A percentile compares a stretch with the other conserved stretches of the same genome.
These are phyloP conservation scores for Lachancea nothofagi DNA, from an alignment of 805 yeast species.

Conservation along the genomic window DNA sequence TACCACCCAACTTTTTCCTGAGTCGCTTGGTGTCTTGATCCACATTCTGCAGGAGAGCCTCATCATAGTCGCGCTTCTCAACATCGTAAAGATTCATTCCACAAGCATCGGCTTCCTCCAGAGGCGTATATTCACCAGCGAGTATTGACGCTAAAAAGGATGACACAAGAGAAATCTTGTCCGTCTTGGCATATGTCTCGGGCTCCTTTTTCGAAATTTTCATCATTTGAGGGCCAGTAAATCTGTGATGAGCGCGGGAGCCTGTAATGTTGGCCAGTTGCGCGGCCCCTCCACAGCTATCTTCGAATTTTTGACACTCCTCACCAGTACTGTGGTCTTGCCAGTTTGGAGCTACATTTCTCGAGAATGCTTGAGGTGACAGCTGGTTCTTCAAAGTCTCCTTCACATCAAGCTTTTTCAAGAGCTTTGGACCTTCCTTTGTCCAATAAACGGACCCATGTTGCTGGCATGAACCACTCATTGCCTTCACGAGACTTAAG, in stretches of 20 bases:
- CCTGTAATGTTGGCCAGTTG: conserved; percentile 67
- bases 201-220: conserved; percentile 54
- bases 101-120: conserved; percentile 85
- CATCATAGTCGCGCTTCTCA: conserved; percentile 47
- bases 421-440: conserved; percentile 36
- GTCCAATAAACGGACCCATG: conserved; percentile 90
- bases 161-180: conserved; percentile 67
- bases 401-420: conserved; percentile 35
- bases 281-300: conserved; percentile 51
- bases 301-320: conserved; percentile 60
- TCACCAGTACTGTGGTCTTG: conserved; percentile 84
- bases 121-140: conserved; percentile 53
- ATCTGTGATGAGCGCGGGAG: conserved; percentile 81
- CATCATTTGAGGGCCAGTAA: conserved; percentile 88
- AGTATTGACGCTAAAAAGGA: conserved; percentile 70
- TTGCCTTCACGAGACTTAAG: conserved; percentile 53
- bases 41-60: conserved; percentile 44
- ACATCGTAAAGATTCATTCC: conserved; percentile 89
- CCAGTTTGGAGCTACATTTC: conserved; percentile 80
- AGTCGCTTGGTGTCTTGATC: conserved; percentile 24
- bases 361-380: conserved; percentile 48
- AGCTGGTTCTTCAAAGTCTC: conserved; percentile 44
- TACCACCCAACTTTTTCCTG: conserved; percentile 39
- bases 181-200: conserved; percentile 49
- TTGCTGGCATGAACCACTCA: conserved; percentile 87